Evolutionary conservation across 768 basidiomycete genomes (phyloP), one percentile per base, ranked within the genome.

Genomic region (Cantharellus anzutake): DNA sequence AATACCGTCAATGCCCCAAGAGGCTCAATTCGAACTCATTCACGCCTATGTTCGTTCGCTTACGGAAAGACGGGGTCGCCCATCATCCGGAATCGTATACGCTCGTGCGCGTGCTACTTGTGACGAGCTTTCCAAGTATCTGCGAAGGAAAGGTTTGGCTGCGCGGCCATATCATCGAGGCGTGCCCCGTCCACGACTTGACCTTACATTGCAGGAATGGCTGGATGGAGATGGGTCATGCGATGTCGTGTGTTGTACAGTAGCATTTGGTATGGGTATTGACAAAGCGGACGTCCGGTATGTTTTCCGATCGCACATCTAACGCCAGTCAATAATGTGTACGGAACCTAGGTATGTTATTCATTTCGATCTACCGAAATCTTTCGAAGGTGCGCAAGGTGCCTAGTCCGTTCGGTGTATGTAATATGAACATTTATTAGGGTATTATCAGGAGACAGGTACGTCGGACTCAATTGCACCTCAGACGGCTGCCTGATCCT

Each of bases 401-500:
- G 37, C 42, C 61, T 40, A 29, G 2, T 61, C 52, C 35, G 35
- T 55, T 55, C 52, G 38, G 35, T 11, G 7, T 37, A 11, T 48
- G 59, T 37, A 42, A 16, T 41, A 20, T 60, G 20, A 42, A 53
- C 42, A 51, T 56, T 61, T 40, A 16, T 61, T 44, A 86, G 87
- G 86, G 0, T 91, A 82, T 68, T 91, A 91, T 68, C 88, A 90
- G 68, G 88, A 90, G 69, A 89, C 86, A 63, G 86, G 84, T 81
- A 64, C 34, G 73, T 61, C n/a, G 2, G 34, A 50, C 35, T 20
- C 4, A 59, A 2, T 2, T n/a, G 16, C 39, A 3, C 5, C 41
- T 3, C 5, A 34, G 34, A 41, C 44, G 35, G 14, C 39, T 20
- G 4, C 5, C 20, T 29, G 41, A 37, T 5, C 53, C 39, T 29